Conservation (phyloP, 2,329 filamentous ascomycete genomes). For the Chaetomiaceae sp. region DNA sequence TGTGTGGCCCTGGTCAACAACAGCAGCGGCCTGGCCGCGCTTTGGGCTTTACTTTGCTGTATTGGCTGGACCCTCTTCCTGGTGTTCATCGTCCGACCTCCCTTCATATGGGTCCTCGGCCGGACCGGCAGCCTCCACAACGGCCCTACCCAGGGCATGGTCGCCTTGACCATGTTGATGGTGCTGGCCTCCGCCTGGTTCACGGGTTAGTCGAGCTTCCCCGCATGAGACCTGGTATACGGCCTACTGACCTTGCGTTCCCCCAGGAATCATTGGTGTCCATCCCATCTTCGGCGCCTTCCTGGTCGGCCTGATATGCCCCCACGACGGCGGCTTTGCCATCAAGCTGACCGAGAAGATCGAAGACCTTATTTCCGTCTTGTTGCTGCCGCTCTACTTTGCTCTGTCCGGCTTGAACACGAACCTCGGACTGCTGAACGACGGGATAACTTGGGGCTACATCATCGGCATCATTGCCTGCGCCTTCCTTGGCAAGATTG, state of each 20-base stretch:
- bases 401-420: constrained; percentile 86
- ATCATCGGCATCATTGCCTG: constrained; percentile 75
- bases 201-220: constrained; percentile 38
- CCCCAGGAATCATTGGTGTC: constrained; percentile 69
- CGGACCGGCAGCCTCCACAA: constrained; percentile 75
- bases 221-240: background rate
- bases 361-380: constrained; percentile 77
- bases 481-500: constrained; percentile 79
- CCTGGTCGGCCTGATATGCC: constrained; percentile 80
- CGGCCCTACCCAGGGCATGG: constrained; percentile 78
- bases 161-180: constrained; percentile 74
- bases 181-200: constrained; percentile 78
- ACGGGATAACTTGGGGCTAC: constrained; percentile 81
- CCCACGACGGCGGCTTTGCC: constrained; percentile 81
- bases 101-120: constrained; percentile 67
- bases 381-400: constrained; percentile 90
- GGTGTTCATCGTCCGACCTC: constrained; percentile 63
- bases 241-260: constrained; percentile 5
- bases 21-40: constrained; percentile 69
- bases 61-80: constrained; percentile 73
- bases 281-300: constrained; percentile 95
- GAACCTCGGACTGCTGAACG: constrained; percentile 75
- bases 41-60: constrained; percentile 75
- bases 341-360: constrained; percentile 92
- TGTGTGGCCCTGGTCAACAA: constrained; percentile 93